Conservation (phyloP, 2,329 filamentous ascomycete species). For the Aspergillus terreus region DNA sequence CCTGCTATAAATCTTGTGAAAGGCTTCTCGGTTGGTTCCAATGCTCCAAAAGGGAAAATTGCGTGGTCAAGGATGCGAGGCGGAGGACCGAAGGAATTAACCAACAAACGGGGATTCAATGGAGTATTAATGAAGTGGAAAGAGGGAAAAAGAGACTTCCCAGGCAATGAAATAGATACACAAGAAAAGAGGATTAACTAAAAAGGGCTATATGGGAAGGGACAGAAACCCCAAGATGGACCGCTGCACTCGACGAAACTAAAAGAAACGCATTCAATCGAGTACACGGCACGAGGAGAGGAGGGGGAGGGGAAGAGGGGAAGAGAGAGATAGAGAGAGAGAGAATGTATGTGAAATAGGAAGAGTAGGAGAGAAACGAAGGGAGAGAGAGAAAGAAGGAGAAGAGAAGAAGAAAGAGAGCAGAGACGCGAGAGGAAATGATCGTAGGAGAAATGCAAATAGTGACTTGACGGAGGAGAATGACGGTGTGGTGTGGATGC, state of each 20-base stretch:
- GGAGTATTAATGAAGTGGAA: not conserved
- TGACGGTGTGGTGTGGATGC: conserved; percentile 25
- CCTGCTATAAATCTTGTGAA: not conserved
- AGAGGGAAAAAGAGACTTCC: not conserved
- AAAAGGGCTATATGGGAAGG: conserved; percentile 7
- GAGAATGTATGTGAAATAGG: not conserved
- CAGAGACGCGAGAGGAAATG: conserved; percentile 15
- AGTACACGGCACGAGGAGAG: not conserved
- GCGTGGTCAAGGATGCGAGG: not conserved
- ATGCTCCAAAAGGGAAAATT: not conserved
- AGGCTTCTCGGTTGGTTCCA: not conserved
- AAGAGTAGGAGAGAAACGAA: conserved; percentile 1
- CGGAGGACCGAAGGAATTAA: not conserved
- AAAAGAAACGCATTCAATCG: conserved; percentile 1
- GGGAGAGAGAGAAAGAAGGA: not conserved
- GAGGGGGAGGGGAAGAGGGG: not conserved
- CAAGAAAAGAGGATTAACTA: conserved; percentile 5
- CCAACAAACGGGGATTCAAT: conserved; percentile 7
- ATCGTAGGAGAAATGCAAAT: conserved; percentile 20
- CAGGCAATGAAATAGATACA: conserved; percentile 5
- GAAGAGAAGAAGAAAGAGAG: not conserved
- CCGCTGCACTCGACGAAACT: not conserved
- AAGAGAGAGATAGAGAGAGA: conserved; percentile 5
- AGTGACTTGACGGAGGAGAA: conserved; percentile 13
- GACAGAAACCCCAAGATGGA: not conserved